These are phyloP conservation scores for Trichocladium uniseriatum DNA, from an alignment of 495 filamentous ascomycete genomes.

Conservation along the genomic window DNA sequence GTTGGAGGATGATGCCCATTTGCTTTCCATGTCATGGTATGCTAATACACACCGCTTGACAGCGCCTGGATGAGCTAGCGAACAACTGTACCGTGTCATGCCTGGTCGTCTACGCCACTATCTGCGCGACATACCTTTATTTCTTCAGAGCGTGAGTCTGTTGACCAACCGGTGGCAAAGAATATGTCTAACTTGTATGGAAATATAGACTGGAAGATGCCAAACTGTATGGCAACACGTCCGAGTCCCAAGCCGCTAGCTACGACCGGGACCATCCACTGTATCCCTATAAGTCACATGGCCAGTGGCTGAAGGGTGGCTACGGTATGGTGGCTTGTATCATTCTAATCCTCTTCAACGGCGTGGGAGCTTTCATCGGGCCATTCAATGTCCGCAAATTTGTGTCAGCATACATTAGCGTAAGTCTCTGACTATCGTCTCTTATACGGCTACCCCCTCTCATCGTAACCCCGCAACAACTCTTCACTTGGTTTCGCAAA, in stretches of 20 bases:
- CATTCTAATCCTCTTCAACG: constrained; percentile 39
- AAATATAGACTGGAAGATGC: constrained; percentile 24
- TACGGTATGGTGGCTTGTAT: constrained; percentile 38
- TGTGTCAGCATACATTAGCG: constrained; percentile 40
- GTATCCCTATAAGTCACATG: constrained; percentile 42
- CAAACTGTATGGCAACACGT: constrained; percentile 26
- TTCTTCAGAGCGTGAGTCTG: constrained; percentile 33
- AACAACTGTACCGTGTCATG: constrained; percentile 39
- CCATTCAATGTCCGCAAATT: constrained; percentile 34
- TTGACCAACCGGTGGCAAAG: not conserved
- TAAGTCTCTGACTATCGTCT: too few species aligned
- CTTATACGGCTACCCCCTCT: too few species aligned
- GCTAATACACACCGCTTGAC: not conserved
- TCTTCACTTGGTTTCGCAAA: too few species aligned
- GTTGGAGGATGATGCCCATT: too few species aligned
- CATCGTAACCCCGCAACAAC: too few species aligned
- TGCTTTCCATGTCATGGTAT: too few species aligned
- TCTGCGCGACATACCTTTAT: constrained; percentile 36
- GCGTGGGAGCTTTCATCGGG: constrained; percentile 30
- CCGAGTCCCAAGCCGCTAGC: constrained; percentile 26
- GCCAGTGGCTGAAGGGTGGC: constrained; percentile 36
- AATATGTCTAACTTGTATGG: not conserved
- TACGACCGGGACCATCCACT: constrained; percentile 36
- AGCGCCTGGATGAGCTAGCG: constrained; percentile 32
- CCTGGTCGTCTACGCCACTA: constrained; percentile 35